A percentile compares a stretch with the other conserved stretches of the same genome.
phyloP scores from a whole-genome alignment of 495 filamentous ascomycete genomes.

The Aspergillus diversus region DNA sequence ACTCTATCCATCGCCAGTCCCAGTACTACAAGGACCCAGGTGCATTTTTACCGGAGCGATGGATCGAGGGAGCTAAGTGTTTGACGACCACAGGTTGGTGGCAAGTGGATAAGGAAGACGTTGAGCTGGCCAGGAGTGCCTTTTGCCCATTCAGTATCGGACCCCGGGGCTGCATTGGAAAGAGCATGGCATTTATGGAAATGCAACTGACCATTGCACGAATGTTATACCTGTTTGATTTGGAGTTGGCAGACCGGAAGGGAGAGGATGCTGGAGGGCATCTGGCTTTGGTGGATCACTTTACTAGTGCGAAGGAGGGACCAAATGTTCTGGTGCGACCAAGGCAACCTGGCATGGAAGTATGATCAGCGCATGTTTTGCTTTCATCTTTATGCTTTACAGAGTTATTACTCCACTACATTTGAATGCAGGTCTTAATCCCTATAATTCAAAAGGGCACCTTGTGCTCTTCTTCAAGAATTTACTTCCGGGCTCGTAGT shows the following conservation, averaged over 20 bases:
- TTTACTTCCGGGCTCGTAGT: too few species aligned
- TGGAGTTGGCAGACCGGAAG: slow-evolving; percentile 41
- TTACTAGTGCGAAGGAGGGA: slow-evolving; percentile 49
- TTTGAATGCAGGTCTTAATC: too few species aligned
- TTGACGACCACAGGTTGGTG: slow-evolving; percentile 25
- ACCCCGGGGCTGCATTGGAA: slow-evolving; percentile 60
- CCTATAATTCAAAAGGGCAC: too few species aligned
- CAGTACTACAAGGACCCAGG: slow-evolving; percentile 57
- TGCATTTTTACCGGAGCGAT: slow-evolving; percentile 55
- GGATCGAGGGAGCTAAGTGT: slow-evolving; percentile 50
- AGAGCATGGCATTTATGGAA: slow-evolving; percentile 60
- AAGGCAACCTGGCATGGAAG: not conserved
- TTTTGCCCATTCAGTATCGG: slow-evolving; percentile 64
- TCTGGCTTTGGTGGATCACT: slow-evolving; percentile 50
- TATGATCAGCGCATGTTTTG: too few species aligned
- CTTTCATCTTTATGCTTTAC: too few species aligned
- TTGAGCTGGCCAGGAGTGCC: slow-evolving; percentile 45
- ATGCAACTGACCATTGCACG: slow-evolving; percentile 54
- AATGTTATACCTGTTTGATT: slow-evolving; percentile 49
- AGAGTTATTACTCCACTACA: too few species aligned
- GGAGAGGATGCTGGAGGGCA: slow-evolving; percentile 45
- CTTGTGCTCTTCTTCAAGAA: too few species aligned
- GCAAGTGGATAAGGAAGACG: slow-evolving; percentile 38
- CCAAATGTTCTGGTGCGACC: slow-evolving; percentile 43
- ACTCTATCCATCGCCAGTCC: slow-evolving; percentile 60